Conservation (phyloP, 768 basidiomycete genomes). For the Auriculariales sp. region DNA sequence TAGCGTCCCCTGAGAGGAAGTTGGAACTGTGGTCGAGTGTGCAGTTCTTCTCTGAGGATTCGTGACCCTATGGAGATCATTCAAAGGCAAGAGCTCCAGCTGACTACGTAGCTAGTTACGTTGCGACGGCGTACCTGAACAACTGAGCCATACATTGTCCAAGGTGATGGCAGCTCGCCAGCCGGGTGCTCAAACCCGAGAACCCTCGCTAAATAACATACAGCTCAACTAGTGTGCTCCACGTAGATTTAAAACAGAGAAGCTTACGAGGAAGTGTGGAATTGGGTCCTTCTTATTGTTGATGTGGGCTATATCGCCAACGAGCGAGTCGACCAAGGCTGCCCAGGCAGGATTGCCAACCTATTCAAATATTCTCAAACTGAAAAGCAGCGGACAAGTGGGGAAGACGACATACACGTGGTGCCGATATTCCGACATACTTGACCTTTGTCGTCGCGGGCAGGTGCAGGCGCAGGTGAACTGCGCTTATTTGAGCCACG, state of each 20-base stretch:
- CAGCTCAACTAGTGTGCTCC: neutral
- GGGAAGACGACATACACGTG: constrained; percentile 16
- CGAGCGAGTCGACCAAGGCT: constrained; percentile 1
- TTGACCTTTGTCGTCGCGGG: constrained; percentile 18
- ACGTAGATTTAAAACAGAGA: neutral
- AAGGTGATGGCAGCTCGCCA: constrained; percentile 29
- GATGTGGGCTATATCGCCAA: constrained; percentile 2
- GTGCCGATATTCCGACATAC: constrained; percentile 21
- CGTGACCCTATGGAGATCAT: constrained; percentile 10
- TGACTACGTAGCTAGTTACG: neutral
- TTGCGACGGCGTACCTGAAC: constrained; percentile 8
- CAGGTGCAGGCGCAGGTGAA: constrained; percentile 25
- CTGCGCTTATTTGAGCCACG: constrained; percentile 22
- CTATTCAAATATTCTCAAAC: constrained; percentile 25
- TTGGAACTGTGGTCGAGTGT: constrained; percentile 12
- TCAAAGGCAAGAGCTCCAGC: too few species aligned
- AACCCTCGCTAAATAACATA: constrained; percentile 13
- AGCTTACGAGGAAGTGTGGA: constrained; percentile 1
- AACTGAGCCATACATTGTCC: constrained; percentile 14
- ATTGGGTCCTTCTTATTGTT: constrained; percentile 4
- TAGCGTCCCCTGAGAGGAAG: constrained; percentile 8
- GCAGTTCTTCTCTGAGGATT: constrained; percentile 11
- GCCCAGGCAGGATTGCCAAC: constrained; percentile 2
- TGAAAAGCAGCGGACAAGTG: constrained; percentile 14
- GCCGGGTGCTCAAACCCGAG: constrained; percentile 23